Percentiles rank a stretch among this genome's conserved stretches.
phyloP scores from a whole-genome alignment of 23 red algal species.

The Gracilaria domingensis region DNA sequence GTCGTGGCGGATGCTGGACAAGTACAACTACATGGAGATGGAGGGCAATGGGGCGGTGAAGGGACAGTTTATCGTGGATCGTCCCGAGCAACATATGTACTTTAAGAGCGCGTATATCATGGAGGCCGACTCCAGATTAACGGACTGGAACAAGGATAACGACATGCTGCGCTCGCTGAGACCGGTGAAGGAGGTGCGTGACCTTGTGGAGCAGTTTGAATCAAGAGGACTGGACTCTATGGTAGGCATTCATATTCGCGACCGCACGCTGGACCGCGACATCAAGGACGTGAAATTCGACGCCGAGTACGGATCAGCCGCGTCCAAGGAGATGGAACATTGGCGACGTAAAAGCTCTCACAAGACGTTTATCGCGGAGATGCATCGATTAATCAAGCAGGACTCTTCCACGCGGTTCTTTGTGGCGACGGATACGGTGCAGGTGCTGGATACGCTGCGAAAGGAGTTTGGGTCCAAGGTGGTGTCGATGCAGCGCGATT shows the following conservation, averaged over 20 bases:
- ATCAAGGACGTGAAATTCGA: constrained; percentile 67
- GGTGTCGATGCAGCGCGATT: constrained; percentile 29
- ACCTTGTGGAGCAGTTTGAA: constrained; percentile 10
- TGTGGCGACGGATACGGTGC: constrained; percentile 72
- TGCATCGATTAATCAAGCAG: constrained; percentile 32
- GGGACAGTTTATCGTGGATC: constrained; percentile 58
- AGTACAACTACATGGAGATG: constrained; percentile 91
- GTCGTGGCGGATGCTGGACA: constrained; percentile 44
- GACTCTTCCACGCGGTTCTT: constrained; percentile 58
- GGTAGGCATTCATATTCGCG: constrained; percentile 81
- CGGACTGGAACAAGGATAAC: constrained; percentile 73
- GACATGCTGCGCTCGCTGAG: constrained; percentile 56
- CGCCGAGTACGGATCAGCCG: constrained; percentile 64
- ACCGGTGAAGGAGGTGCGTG: constrained; percentile 48
- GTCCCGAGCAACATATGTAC: constrained; percentile 77
- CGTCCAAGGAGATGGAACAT: constrained; percentile 61
- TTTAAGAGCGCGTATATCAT: constrained; percentile 84
- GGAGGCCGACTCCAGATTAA: constrained; percentile 52
- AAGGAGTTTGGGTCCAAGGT: constrained; percentile 20
- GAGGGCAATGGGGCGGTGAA: constrained; percentile 77
- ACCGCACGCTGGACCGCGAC: constrained; percentile 74
- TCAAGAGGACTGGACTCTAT: constrained; percentile 1
- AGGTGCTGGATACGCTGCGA: constrained; percentile 39
- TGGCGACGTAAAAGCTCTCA: constrained; percentile 62
- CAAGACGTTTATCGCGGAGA: constrained; percentile 46